A percentile compares a stretch with the other conserved stretches of the same genome.
Conservation (phyloP, 768 basidiomycete species). For the Termitomyces eurrhizus region DNA sequence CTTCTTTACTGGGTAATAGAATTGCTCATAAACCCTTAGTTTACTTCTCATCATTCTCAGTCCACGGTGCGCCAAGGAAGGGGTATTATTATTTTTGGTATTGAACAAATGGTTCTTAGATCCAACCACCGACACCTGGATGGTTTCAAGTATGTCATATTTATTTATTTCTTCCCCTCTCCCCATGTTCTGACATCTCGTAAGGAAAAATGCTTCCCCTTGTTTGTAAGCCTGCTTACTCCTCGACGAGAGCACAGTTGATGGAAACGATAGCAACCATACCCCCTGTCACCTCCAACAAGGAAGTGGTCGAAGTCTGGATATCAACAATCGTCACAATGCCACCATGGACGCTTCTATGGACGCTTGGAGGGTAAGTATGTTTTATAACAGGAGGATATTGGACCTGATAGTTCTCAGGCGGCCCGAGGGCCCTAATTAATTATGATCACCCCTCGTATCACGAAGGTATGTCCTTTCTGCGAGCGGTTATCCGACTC, state of each 20-base stretch:
- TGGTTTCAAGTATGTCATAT: neutral
- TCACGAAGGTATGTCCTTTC: neutral
- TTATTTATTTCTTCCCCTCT: neutral
- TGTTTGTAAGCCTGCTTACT: neutral
- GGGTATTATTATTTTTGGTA: neutral
- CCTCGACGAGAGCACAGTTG: neutral
- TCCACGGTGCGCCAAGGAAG: neutral
- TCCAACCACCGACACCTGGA: neutral
- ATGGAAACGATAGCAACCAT: neutral
- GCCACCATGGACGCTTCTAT: neutral
- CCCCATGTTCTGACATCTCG: neutral
- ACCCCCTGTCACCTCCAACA: neutral
- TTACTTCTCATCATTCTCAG: neutral
- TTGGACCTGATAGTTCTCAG: neutral
- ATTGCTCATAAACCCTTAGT: neutral
- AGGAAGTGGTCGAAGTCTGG: neutral
- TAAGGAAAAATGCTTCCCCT: neutral
- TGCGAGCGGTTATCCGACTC: too few species aligned
- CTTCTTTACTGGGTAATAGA: neutral
- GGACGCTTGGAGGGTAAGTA: neutral
- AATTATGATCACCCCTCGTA: neutral
- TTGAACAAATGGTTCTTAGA: neutral
- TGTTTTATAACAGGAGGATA: neutral
- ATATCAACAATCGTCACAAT: neutral
- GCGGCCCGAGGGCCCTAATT: neutral